Percentiles rank a stretch among this genome's conserved stretches.
Evolutionary conservation across 73 alveolate species (phyloP).

Genomic region (Paramecium primaurelia): DNA sequence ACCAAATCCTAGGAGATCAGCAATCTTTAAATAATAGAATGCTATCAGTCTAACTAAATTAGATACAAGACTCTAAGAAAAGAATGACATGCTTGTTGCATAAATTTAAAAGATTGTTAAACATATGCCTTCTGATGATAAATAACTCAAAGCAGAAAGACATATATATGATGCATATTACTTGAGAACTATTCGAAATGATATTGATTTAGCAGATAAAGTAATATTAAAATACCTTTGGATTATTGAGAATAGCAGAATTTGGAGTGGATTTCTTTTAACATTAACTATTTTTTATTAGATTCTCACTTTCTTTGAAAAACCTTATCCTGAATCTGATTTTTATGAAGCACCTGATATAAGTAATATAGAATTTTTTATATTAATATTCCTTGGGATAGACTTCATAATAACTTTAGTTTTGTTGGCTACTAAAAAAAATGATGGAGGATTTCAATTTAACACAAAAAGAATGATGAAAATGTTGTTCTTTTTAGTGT

Average conservation of each 20-base stretch:
- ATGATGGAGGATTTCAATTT: not conserved
- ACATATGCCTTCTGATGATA: not conserved
- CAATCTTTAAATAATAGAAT: not conserved
- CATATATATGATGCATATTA: constrained; percentile 49
- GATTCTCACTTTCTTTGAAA: not conserved
- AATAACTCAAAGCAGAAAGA: constrained; percentile 34
- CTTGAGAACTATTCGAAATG: constrained; percentile 41
- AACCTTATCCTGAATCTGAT: constrained; percentile 11
- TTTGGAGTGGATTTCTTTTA: not conserved
- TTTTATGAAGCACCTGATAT: not conserved
- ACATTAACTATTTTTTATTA: not conserved
- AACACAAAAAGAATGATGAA: not conserved
- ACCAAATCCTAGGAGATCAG: not conserved
- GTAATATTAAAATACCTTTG: not conserved
- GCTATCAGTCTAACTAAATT: not conserved
- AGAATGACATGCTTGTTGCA: constrained; percentile 22
- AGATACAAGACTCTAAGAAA: not conserved
- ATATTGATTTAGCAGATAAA: not conserved
- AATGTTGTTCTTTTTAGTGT: not conserved
- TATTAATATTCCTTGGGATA: not conserved
- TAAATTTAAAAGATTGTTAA: not conserved
- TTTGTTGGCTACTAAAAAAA: constrained; percentile 2
- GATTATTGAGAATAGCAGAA: constrained; percentile 1
- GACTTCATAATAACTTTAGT: not conserved
- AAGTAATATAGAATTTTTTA: not conserved